A percentile compares a stretch with the other conserved stretches of the same genome.
These are phyloP conservation scores for Corylus americana DNA, from an alignment of 306 rosid genomes.

Conservation along the genomic window DNA sequence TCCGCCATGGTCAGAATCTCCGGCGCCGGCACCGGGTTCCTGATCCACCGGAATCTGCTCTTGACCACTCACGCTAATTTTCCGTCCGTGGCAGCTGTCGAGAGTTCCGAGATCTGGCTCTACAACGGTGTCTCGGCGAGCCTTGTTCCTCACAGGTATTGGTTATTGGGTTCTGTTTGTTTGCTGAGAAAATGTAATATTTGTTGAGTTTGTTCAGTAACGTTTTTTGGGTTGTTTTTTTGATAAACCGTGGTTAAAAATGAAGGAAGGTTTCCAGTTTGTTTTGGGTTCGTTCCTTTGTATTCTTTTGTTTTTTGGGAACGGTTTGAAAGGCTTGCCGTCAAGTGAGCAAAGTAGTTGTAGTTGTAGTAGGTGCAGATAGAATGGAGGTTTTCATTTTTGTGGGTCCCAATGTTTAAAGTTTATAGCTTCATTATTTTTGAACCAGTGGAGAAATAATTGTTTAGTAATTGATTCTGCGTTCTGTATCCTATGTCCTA, in stretches of 20 bases:
- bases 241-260: neutral
- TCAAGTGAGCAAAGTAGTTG: neutral
- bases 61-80: slow-evolving; percentile 84
- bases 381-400: neutral
- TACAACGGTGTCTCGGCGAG: slow-evolving; percentile 67
- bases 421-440: neutral
- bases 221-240: neutral
- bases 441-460: neutral
- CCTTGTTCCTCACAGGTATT: slow-evolving; percentile 71
- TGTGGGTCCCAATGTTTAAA: slow-evolving; percentile 14
- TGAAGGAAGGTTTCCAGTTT: neutral
- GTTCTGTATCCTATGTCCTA: neutral
- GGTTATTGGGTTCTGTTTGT: neutral
- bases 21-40: slow-evolving; percentile 57
- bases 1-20: slow-evolving; percentile 71
- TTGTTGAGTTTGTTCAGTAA: neutral
- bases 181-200: neutral
- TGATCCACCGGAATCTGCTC: slow-evolving; percentile 86
- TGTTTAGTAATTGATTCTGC: neutral
- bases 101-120: slow-evolving; percentile 79
- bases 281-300: slow-evolving; percentile 1
- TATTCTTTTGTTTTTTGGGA: neutral
- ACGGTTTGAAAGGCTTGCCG: neutral
- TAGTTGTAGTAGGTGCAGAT: neutral
- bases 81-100: slow-evolving; percentile 71